Percentiles rank a stretch among this genome's conserved stretches.
phyloP scores from a whole-genome alignment of 306 rosid species.

The Vigna radiata region DNA sequence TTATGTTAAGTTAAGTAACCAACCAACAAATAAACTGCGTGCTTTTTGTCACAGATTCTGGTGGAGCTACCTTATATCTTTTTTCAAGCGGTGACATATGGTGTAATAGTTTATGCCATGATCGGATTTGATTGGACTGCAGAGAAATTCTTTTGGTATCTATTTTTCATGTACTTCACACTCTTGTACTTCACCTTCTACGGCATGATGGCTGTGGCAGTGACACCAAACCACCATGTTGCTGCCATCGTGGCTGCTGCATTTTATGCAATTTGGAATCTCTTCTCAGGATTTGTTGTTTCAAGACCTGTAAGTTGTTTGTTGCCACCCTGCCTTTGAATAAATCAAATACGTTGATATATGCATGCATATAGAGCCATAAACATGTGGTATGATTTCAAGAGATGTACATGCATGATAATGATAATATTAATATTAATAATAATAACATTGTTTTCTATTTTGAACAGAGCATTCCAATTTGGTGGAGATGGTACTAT shows the following conservation, averaged over 20 bases:
- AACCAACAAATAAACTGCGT: not conserved
- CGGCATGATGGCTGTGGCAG: conserved; percentile 70
- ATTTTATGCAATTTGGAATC: conserved; percentile 64
- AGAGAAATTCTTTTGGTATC: conserved; percentile 64
- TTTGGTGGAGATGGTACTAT: conserved; percentile 91
- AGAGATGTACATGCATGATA: no score
- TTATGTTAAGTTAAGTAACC: not conserved
- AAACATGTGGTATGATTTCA: no score
- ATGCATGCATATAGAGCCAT: not conserved
- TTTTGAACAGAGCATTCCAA: conserved; percentile 44
- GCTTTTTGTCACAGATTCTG: conserved; percentile 49
- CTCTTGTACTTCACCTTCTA: conserved; percentile 70
- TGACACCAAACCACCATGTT: conserved; percentile 68
- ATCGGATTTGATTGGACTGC: conserved; percentile 67
- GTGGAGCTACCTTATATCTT: conserved; percentile 66
- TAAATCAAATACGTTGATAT: not conserved
- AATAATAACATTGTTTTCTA: not conserved
- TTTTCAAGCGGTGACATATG: conserved; percentile 52
- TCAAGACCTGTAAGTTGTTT: conserved; percentile 58
- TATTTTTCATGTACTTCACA: conserved; percentile 67
- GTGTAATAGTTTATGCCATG: conserved; percentile 69
- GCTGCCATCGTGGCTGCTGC: conserved; percentile 64
- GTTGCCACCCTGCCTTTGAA: not conserved
- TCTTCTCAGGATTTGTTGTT: conserved; percentile 67
- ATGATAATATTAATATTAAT: no score